A percentile compares a stretch with the other conserved stretches of the same genome.
Evolutionary conservation across 192 early-diverging fungal species (phyloP).

Genomic region (Mortierella hygrophila): DNA sequence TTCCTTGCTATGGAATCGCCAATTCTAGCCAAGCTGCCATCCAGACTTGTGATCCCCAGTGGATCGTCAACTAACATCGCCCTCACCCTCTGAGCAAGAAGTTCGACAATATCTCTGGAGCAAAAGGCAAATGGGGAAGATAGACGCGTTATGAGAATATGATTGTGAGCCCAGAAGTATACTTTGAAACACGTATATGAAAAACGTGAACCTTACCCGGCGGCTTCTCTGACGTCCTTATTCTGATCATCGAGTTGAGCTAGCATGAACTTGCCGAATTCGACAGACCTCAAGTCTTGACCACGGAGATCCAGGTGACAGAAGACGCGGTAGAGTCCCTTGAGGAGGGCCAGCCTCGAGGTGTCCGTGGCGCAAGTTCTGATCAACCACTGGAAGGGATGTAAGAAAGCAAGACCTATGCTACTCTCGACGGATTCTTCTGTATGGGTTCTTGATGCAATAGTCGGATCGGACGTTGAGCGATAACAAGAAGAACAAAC

Average conservation of each 20-base stretch:
- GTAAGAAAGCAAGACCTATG: constrained; percentile 16
- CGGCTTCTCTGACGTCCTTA: neutral
- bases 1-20: constrained; percentile 21
- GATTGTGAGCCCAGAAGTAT: neutral
- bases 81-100: constrained; percentile 11
- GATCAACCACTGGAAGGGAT: constrained; percentile 25
- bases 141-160: neutral
- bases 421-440: neutral
- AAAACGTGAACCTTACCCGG: constrained; percentile 21
- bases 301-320: constrained; percentile 17
- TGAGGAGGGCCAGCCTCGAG: constrained; percentile 13
- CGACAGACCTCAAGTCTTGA: constrained; percentile 12
- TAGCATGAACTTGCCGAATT: constrained; percentile 32
- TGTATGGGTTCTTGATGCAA: neutral
- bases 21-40: constrained; percentile 14
- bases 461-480: neutral
- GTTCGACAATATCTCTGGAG: constrained; percentile 26
- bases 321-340: constrained; percentile 30
- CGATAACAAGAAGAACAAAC: neutral
- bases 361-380: neutral
- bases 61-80: constrained; percentile 11
- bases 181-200: neutral
- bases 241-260: constrained; percentile 7
- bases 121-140: neutral
- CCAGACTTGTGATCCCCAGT: constrained; percentile 8